A percentile compares a stretch with the other conserved stretches of the same genome.
These are phyloP conservation scores for Huntiella abstrusa DNA, from an alignment of 2,329 filamentous ascomycete genomes.

Conservation along the genomic window DNA sequence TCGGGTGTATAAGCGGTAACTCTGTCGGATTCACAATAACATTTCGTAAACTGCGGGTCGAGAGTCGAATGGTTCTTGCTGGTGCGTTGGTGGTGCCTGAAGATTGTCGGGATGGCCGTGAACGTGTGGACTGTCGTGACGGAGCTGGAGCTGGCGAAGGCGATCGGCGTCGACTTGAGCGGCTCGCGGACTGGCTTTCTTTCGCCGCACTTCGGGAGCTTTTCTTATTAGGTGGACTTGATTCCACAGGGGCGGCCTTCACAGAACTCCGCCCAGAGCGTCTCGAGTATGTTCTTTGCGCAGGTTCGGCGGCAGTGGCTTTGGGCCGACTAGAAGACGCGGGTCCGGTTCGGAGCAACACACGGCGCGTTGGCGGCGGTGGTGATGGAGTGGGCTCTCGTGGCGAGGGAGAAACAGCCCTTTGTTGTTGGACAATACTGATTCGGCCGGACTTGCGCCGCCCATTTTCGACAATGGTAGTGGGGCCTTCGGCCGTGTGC, in stretches of 20 bases:
- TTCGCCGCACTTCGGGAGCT: slow-evolving; percentile 3
- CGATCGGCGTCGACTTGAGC: slow-evolving; percentile 15
- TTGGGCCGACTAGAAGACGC: background rate
- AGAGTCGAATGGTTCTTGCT: slow-evolving; percentile 1
- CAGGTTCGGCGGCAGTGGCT: background rate
- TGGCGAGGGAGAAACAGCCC: background rate
- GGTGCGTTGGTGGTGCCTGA: background rate
- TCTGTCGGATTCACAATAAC: slow-evolving; percentile 5
- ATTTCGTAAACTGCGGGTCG: slow-evolving; percentile 18
- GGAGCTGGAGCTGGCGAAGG: slow-evolving; percentile 16
- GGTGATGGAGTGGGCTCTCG: background rate
- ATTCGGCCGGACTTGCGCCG: slow-evolving; percentile 47
- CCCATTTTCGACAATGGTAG: slow-evolving; percentile 61
- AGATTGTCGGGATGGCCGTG: slow-evolving; percentile 18
- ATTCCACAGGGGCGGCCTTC: background rate
- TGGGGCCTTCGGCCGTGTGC: slow-evolving; percentile 66
- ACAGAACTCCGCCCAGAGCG: background rate
- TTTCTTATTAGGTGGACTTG: background rate
- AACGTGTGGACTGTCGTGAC: slow-evolving; percentile 19
- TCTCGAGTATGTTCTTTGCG: background rate
- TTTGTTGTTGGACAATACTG: slow-evolving; percentile 25
- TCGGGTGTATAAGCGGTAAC: slow-evolving; percentile 41
- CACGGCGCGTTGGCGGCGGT: background rate
- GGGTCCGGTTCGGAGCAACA: background rate
- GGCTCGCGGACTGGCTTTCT: slow-evolving; percentile 1